Base-by-base conservation (phyloP, 768 basidiomycete species). In the Naganishia vaughanmartiniae region DNA sequence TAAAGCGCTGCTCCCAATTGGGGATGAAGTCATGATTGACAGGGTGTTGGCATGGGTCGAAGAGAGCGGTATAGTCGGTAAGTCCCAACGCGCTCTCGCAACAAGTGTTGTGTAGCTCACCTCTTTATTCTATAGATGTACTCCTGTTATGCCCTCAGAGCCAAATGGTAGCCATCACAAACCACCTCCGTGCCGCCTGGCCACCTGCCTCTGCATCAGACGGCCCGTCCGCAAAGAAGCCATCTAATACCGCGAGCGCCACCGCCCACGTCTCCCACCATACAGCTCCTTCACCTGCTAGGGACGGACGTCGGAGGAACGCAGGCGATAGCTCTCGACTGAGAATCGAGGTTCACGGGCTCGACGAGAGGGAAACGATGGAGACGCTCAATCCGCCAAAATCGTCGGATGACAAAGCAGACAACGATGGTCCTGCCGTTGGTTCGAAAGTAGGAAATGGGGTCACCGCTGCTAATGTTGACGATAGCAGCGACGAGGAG, bases 21-120 rank as follows among this genome's bases (percentile, higher is more conserved):
- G 88, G 30, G 95, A 96, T 76, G 89, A 85, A 72, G 92, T 93
- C 1, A 87, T 96, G 83, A 84, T 97, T 70, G 89, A 92, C 77
- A 90, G 91, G 74, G 85, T 87, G 10, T 84, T 97, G 31, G 84
- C 86, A 10, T 97, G 94, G 94, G 81, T 97, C 33, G 90, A 95
- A 74, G 86, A 89, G 51, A 88, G 92, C 14, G 91, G 92, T 26
- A 87, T 96, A 42, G 87, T 86, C 84, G 92, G 93, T 90, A 66
- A 54, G 84, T 76, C 26, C 42, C 2, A 42, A 15, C 17, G 2
- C 17, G 17, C 42, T 9, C 15, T 7, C 42, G 17, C 42, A 15
- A 15, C 14, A 9, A 15, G 42, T 15, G 17, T 11, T 15, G 7
- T 42, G 14, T 15, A 15, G 7, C 42, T 42, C 10, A 42, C 58